A percentile compares a stretch with the other conserved stretches of the same genome.
phyloP scores from a whole-genome alignment of 2,329 filamentous ascomycete genomes.

The Xylariomycetidae sp. region DNA sequence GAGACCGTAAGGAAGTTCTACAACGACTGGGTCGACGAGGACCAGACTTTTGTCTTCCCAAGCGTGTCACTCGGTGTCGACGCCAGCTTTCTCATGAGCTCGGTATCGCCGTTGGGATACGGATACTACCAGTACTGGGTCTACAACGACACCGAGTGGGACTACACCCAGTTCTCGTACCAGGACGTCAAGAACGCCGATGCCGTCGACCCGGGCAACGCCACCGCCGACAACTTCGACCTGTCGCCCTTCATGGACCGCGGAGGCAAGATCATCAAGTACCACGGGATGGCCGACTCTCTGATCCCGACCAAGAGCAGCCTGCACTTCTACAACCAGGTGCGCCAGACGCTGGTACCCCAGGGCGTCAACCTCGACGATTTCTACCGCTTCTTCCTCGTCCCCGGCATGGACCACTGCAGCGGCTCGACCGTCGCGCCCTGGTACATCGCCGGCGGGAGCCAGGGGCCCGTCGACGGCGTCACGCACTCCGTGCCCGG shows the following conservation, averaged over 20 bases:
- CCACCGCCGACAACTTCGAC: conserved; percentile 24
- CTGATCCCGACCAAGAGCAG: conserved; percentile 29
- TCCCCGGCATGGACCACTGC: conserved; percentile 49
- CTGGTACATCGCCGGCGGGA: conserved; percentile 28
- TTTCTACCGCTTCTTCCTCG: conserved; percentile 44
- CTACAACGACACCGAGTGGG: conserved; percentile 23
- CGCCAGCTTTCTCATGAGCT: conserved; percentile 11
- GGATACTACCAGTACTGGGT: conserved; percentile 20
- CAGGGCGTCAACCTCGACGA: conserved; percentile 33
- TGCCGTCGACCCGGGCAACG: conserved; percentile 19
- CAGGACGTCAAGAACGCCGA: conserved; percentile 22
- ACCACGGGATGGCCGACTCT: conserved; percentile 30
- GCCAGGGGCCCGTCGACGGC: conserved; percentile 22
- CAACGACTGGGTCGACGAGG: conserved; percentile 21
- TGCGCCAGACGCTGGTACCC: conserved; percentile 19
- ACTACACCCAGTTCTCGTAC: conserved; percentile 22
- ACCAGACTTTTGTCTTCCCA: conserved; percentile 24
- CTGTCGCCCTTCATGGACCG: conserved; percentile 23
- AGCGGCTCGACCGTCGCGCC: conserved; percentile 22
- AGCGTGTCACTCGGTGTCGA: conserved; percentile 20
- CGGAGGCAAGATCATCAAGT: conserved; percentile 33
- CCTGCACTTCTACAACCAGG: conserved; percentile 25
- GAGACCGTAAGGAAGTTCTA: conserved; percentile 26
- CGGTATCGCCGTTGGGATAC: conserved; percentile 12
- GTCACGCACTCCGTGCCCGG: conserved; percentile 30